These are phyloP conservation scores for Hypoxylon sp. DNA, from an alignment of 2,329 filamentous ascomycete species.

Conservation along the genomic window DNA sequence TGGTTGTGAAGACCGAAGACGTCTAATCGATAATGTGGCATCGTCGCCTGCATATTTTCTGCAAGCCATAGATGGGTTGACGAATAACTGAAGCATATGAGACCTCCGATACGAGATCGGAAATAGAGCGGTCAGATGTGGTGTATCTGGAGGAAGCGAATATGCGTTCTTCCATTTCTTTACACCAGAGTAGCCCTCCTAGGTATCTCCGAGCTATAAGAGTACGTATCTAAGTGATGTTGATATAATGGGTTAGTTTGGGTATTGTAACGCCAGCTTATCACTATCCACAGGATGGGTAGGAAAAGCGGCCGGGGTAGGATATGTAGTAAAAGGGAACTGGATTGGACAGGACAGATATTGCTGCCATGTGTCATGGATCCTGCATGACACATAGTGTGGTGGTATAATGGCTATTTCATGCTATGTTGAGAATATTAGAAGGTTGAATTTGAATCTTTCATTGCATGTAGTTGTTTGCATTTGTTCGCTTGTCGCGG, in stretches of 20 bases:
- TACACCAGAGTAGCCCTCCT: constrained; percentile 19
- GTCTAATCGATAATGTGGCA: constrained; percentile 32
- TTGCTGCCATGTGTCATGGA: constrained; percentile 15
- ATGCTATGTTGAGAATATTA: constrained; percentile 4
- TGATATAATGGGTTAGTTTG: constrained; percentile 22
- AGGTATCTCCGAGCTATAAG: constrained; percentile 25
- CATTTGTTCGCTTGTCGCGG: constrained; percentile 2
- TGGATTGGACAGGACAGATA: constrained; percentile 9
- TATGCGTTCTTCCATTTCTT: constrained; percentile 32
- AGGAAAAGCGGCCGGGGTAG: constrained; percentile 20
- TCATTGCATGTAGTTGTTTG: constrained; percentile 15
- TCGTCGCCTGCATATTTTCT: constrained; percentile 15
- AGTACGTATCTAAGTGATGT: constrained; percentile 13
- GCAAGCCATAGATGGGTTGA: constrained; percentile 7
- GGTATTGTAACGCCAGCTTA: constrained; percentile 28
- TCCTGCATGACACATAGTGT: constrained; percentile 3
- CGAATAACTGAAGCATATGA: constrained; percentile 13
- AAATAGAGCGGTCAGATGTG: constrained; percentile 20
- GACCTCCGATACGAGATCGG: constrained; percentile 24
- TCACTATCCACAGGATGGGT: constrained; percentile 31
- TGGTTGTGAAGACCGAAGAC: constrained; percentile 55
- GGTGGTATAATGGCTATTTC: constrained; percentile 8
- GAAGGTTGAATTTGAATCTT: constrained; percentile 7
- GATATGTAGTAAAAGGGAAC: constrained; percentile 20
- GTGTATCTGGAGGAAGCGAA: constrained; percentile 16